Conservation (phyloP, 495 filamentous ascomycete genomes). For the Chaetomium tenue region DNA sequence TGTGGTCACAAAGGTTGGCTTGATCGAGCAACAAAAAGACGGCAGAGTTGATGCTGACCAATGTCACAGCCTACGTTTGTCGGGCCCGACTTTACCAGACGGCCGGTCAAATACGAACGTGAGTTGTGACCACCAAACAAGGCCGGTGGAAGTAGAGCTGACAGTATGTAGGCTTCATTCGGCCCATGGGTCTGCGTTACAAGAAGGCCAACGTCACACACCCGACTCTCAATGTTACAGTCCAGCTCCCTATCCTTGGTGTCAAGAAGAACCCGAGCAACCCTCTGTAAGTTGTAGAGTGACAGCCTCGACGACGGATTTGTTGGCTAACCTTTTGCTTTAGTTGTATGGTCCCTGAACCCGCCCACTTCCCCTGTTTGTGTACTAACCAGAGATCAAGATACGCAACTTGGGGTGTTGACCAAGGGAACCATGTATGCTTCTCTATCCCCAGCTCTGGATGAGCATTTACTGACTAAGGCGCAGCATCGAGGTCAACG, state of each 20-base stretch:
- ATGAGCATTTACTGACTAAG: neutral
- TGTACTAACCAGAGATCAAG: slow-evolving; percentile 13
- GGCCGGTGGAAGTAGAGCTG: neutral
- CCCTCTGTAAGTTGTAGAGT: slow-evolving; percentile 60
- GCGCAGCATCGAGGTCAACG: slow-evolving; percentile 78
- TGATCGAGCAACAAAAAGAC: neutral
- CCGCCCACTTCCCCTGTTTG: no score
- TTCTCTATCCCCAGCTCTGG: no score
- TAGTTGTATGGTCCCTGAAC: slow-evolving; percentile 13
- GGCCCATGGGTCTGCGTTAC: slow-evolving; percentile 80
- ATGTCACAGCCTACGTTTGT: slow-evolving; percentile 54
- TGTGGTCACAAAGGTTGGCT: slow-evolving; percentile 67
- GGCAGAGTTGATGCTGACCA: slow-evolving; percentile 18
- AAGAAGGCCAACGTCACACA: slow-evolving; percentile 94
- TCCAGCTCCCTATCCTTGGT: slow-evolving; percentile 86
- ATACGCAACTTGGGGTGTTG: slow-evolving; percentile 86
- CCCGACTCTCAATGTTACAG: slow-evolving; percentile 45
- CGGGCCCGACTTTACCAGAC: slow-evolving; percentile 84
- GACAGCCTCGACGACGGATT: neutral
- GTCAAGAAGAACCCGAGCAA: slow-evolving; percentile 99
- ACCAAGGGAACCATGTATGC: slow-evolving; percentile 81
- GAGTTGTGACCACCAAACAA: slow-evolving; percentile 1
- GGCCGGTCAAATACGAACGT: slow-evolving; percentile 86
- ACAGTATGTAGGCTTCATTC: slow-evolving; percentile 35
- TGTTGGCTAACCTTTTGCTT: neutral